Base-by-base conservation (phyloP, 306 rosid species). In the Dryas drummondii region DNA sequence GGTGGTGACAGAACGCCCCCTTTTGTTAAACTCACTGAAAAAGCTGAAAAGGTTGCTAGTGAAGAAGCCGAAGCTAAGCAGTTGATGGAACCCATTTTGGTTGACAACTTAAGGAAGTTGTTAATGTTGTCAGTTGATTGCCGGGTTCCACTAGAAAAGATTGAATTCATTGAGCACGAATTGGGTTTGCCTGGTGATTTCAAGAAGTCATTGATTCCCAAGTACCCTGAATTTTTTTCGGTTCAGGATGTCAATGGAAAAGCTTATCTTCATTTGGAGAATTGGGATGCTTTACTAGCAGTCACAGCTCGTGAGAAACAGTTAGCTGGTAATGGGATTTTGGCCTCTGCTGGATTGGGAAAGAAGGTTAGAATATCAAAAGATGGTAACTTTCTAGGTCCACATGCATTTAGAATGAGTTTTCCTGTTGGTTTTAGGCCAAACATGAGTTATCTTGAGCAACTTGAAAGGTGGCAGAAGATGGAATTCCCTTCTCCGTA, bases 401-500 rank as follows among this genome's bases (percentile, higher is more conserved):
- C 85, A 11, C 83, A 78, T 58, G 92, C 91, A 0, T 92, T 92
- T 77, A 86, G 75, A 77, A 47, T 90, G 84, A 80, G 66, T 83
- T 90, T 86, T 79, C 92, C 92, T 41, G 75, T 82, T 15, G 94
- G 96, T 37, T 90, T 92, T 80, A 79, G 97, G 73, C 93, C 96
- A 22, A 90, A 92, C 71, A 79, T 70, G 81, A 75, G 88, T 72
- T 92, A 79, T 61, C 92, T 88, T 32, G 83, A 88, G 81, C 85
- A 88, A 74, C 74, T 89, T 64, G 88, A 88, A 78, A 83, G 76
- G 84, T 89, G 94, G 97, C 94, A 91, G 85, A 94, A 82, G 71
- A 80, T 89, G 88, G 96, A 91, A 46, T 91, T 91, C 83, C 96
- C 96, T 73, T 89, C 94, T 48, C 98, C 97, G 0, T 94, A 91